phyloP scores from a whole-genome alignment of 1,139 yeast species.

The Taphrina deformans region DNA sequence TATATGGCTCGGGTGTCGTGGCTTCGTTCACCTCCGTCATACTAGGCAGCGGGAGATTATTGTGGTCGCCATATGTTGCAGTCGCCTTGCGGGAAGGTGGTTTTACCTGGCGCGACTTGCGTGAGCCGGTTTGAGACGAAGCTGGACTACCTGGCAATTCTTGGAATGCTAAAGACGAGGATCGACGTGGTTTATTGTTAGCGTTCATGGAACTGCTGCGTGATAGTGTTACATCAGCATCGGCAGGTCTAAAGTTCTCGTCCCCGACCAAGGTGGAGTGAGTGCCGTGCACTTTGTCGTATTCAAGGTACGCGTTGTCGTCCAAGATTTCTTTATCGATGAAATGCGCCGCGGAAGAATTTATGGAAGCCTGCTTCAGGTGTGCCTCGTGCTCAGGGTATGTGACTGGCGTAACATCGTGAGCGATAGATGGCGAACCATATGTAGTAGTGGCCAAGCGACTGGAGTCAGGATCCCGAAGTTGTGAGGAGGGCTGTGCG shows the following conservation, averaged over 20 bases:
- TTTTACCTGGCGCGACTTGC: constrained; percentile 3
- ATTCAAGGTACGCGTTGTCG: constrained; percentile 24
- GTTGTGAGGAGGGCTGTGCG: constrained; percentile 15
- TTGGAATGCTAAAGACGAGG: constrained; percentile 20
- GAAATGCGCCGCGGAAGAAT: constrained; percentile 25
- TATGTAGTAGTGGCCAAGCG: constrained; percentile 24
- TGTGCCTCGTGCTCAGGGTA: constrained; percentile 19
- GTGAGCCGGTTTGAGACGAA: background rate
- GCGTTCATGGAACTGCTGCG: constrained; percentile 2
- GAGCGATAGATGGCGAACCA: constrained; percentile 4
- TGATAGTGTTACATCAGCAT: constrained; percentile 1
- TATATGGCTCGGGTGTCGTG: constrained; percentile 4
- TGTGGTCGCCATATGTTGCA: constrained; percentile 24
- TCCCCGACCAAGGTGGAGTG: constrained; percentile 28
- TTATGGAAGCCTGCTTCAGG: constrained; percentile 16
- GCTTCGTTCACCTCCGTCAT: constrained; percentile 12
- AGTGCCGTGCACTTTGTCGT: constrained; percentile 18
- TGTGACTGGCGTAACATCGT: background rate
- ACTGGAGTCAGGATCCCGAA: background rate
- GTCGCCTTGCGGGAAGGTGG: constrained; percentile 29
- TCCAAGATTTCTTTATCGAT: constrained; percentile 22
- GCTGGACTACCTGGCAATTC: constrained; percentile 30
- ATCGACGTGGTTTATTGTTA: constrained; percentile 14
- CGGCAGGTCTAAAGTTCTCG: constrained; percentile 26
- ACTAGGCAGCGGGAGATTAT: constrained; percentile 10